Percentiles rank a stretch among this genome's conserved stretches.
These are phyloP conservation scores for Geoglossum cookeanum DNA, from an alignment of 2,329 filamentous ascomycete species.

Conservation along the genomic window DNA sequence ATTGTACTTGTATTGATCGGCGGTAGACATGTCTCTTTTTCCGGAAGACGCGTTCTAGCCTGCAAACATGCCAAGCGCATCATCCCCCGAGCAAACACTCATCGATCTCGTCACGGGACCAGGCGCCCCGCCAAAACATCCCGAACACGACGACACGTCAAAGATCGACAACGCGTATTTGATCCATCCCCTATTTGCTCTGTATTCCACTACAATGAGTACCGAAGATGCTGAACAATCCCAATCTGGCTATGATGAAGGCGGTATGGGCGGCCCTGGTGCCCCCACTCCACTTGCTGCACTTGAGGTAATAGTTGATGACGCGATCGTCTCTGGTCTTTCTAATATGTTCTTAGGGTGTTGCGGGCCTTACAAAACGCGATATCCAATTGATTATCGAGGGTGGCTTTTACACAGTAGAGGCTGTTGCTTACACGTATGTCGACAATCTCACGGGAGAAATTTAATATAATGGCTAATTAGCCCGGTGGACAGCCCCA, in stretches of 20 bases:
- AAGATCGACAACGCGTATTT: neutral
- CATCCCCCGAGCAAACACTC: neutral
- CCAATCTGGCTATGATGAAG: conserved; percentile 58
- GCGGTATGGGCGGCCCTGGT: conserved; percentile 59
- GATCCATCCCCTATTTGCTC: neutral
- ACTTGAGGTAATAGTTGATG: conserved; percentile 48
- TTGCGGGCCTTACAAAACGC: conserved; percentile 77
- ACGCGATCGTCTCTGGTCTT: conserved; percentile 10
- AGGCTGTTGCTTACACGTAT: conserved; percentile 85
- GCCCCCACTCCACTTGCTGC: conserved; percentile 79
- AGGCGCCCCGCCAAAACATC: neutral
- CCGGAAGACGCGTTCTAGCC: neutral
- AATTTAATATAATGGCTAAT: neutral
- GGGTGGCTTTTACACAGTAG: conserved; percentile 86
- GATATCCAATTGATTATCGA: conserved; percentile 89
- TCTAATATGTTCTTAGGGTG: conserved; percentile 38
- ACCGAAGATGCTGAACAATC: conserved; percentile 38
- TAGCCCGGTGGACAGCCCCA: conserved; percentile 28
- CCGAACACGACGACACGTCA: neutral
- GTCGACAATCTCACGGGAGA: conserved; percentile 11
- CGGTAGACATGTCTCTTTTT: neutral
- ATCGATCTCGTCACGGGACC: neutral
- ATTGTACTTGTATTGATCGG: neutral
- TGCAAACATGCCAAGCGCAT: neutral
- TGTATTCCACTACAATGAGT: conserved; percentile 21